Evolutionary conservation across 495 filamentous ascomycete genomes (phyloP).

Genomic region (Darksidea phi): DNA sequence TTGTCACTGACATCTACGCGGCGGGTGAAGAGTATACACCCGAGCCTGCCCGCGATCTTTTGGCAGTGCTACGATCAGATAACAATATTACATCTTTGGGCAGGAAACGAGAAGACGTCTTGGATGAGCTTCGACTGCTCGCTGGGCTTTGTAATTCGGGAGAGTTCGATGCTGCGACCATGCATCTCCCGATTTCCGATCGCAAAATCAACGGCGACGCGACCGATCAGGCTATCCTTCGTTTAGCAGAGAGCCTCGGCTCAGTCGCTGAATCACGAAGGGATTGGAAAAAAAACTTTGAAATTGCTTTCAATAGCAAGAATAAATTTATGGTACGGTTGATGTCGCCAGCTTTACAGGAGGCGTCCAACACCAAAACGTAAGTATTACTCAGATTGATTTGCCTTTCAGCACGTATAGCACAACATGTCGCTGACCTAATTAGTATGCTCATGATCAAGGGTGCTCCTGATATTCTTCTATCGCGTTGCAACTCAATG

Average conservation of each 20-base stretch:
- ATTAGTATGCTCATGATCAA: conserved; percentile 21
- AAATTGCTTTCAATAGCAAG: conserved; percentile 74
- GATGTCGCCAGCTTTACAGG: conserved; percentile 40
- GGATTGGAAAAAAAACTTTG: conserved; percentile 58
- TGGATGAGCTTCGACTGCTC: conserved; percentile 38
- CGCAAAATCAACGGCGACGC: conserved; percentile 68
- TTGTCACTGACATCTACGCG: conserved; percentile 26
- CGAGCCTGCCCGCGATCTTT: conserved; percentile 20
- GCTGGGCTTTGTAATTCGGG: conserved; percentile 68
- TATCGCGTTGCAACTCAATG: conserved; percentile 55
- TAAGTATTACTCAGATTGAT: not conserved
- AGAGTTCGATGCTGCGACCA: conserved; percentile 62
- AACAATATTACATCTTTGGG: not conserved
- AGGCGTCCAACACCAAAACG: not conserved
- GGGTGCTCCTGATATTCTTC: conserved; percentile 40
- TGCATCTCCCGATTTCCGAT: conserved; percentile 51
- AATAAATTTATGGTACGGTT: conserved; percentile 66
- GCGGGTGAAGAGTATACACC: conserved; percentile 29
- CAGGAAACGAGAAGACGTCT: conserved; percentile 13
- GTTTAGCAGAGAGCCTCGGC: conserved; percentile 61
- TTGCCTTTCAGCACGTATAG: not conserved
- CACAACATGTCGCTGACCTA: conserved; percentile 9
- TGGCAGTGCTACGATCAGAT: conserved; percentile 10
- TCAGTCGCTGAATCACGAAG: conserved; percentile 51
- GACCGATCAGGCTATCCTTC: conserved; percentile 68